Evolutionary conservation across 768 basidiomycete genomes (phyloP).

Genomic region (Boletellus ananiceps): DNA sequence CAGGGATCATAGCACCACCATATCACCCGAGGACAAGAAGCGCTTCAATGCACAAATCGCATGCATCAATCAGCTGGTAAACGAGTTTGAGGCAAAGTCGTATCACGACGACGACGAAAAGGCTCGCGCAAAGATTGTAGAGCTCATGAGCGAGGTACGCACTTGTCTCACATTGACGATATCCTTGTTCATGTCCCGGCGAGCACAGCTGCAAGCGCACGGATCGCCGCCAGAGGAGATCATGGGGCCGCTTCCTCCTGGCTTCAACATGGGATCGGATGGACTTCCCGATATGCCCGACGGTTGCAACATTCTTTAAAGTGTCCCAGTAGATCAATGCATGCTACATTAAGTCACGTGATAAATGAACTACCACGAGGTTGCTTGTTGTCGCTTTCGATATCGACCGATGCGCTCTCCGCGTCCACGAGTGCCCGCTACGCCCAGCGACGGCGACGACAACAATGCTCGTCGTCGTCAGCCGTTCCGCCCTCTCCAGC

Average conservation of each 20-base stretch:
- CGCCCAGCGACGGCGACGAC: slow-evolving; percentile 2
- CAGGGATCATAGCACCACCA: slow-evolving; percentile 44
- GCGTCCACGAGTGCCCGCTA: slow-evolving; percentile 9
- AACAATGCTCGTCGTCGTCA: slow-evolving; percentile 9
- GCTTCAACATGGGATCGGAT: slow-evolving; percentile 51
- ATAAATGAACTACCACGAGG: slow-evolving; percentile 3
- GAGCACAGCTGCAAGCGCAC: slow-evolving; percentile 52
- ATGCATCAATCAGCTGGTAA: slow-evolving; percentile 55
- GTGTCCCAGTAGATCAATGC: background rate
- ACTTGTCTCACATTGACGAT: background rate
- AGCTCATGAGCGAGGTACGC: slow-evolving; percentile 70
- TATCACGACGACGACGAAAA: slow-evolving; percentile 55
- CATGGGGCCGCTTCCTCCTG: slow-evolving; percentile 80
- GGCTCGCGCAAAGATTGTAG: slow-evolving; percentile 46
- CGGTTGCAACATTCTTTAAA: slow-evolving; percentile 6
- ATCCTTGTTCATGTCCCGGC: background rate
- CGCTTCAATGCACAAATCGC: slow-evolving; percentile 60
- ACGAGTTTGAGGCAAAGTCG: slow-evolving; percentile 56
- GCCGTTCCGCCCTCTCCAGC: slow-evolving; percentile 20
- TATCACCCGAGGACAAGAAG: slow-evolving; percentile 54
- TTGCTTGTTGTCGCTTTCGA: slow-evolving; percentile 8
- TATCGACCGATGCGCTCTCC: slow-evolving; percentile 15
- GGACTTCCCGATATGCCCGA: slow-evolving; percentile 47
- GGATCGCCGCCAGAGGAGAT: slow-evolving; percentile 78
- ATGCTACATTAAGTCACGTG: slow-evolving; percentile 4